Conservation (phyloP, 2,329 filamentous ascomycete species). For the Mycosphaerella arachidis region DNA sequence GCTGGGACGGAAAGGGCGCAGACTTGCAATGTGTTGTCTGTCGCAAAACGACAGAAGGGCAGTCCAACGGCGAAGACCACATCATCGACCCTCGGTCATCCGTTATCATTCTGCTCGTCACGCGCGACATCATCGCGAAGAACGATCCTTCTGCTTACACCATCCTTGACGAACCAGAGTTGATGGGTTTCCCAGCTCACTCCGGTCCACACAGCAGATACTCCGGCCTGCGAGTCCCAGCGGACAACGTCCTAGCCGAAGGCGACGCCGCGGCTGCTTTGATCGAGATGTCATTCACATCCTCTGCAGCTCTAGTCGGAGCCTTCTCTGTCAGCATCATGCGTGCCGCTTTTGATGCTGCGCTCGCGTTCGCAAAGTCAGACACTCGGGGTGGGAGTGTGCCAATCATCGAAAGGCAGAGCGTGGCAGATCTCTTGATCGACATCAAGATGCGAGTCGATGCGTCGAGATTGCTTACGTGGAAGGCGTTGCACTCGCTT, state of each 20-base stretch:
- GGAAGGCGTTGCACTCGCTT: slow-evolving; percentile 48
- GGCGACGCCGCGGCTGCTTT: slow-evolving; percentile 43
- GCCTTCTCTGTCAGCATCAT: slow-evolving; percentile 54
- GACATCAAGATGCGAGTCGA: slow-evolving; percentile 51
- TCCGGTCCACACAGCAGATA: slow-evolving; percentile 70
- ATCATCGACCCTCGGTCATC: slow-evolving; percentile 30
- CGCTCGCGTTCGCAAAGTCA: slow-evolving; percentile 47
- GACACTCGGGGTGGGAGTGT: slow-evolving; percentile 45
- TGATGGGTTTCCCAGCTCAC: slow-evolving; percentile 46
- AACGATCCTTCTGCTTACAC: slow-evolving; percentile 43
- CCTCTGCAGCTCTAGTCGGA: slow-evolving; percentile 48
- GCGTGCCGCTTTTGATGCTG: slow-evolving; percentile 51
- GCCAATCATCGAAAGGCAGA: slow-evolving; percentile 47
- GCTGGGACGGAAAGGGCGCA: slow-evolving; percentile 51
- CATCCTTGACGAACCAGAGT: slow-evolving; percentile 45
- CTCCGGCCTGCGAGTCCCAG: slow-evolving; percentile 80
- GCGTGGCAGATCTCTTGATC: slow-evolving; percentile 50
- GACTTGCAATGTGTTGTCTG: slow-evolving; percentile 52
- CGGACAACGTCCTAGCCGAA: slow-evolving; percentile 59
- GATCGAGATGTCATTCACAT: slow-evolving; percentile 43
- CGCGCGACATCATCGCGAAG: slow-evolving; percentile 44
- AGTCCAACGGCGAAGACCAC: slow-evolving; percentile 4
- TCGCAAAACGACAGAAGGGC: slow-evolving; percentile 32
- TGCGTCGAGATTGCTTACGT: slow-evolving; percentile 47
- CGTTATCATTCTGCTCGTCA: slow-evolving; percentile 50